Evolutionary conservation across 192 early-diverging fungal species (phyloP), one percentile per base, ranked within the genome.

Genomic region (Coemansia sp.): DNA sequence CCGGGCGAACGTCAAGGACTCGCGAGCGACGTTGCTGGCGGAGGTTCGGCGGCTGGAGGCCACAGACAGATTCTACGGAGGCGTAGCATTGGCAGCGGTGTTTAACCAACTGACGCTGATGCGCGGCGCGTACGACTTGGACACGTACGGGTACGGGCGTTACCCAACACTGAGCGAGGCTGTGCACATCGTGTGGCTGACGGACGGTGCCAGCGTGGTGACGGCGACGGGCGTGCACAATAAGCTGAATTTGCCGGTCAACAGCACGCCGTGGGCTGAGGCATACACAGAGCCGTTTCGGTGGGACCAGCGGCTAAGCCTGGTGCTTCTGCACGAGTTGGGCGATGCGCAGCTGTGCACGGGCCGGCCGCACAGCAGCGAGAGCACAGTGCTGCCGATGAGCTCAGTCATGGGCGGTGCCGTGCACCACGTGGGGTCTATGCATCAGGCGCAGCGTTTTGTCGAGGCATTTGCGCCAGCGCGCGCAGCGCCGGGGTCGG

Each of bases 241-340:
- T 40, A 81, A 91, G 85, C 76, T 94, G 2, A 87, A 91, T 54
- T 85, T 92, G 34, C 89, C 87, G 5, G 80, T 77, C 12, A 77
- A 68, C 60, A 76, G 73, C 48, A 76, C 86, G 4, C 87, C 90
- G 10, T 91, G 91, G 57, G 82, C 80, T 7, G 84, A 89, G 57
- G 73, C 85, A 12, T 92, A 89, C 63, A 61, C 80, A 7, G 91
- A 94, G 76, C 93, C 93, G 38, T 93, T 93, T 40, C 76, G 93
- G 25, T 94, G 93, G 93, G 91, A 94, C 60, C 91, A 94, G 60
- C 72, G 88, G 2, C 67, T 94, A 33, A 85, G 80, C 45, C 86
- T 91, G 3, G 77, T 94, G 32, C 72, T 90, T 48, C 67, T 93
- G 22, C 76, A 87, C 60, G 85, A 85, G 38, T 49, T 57, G 17